These are phyloP conservation scores for Polyporus tsugae DNA, from an alignment of 1,284 basidiomycete genomes.

Conservation along the genomic window DNA sequence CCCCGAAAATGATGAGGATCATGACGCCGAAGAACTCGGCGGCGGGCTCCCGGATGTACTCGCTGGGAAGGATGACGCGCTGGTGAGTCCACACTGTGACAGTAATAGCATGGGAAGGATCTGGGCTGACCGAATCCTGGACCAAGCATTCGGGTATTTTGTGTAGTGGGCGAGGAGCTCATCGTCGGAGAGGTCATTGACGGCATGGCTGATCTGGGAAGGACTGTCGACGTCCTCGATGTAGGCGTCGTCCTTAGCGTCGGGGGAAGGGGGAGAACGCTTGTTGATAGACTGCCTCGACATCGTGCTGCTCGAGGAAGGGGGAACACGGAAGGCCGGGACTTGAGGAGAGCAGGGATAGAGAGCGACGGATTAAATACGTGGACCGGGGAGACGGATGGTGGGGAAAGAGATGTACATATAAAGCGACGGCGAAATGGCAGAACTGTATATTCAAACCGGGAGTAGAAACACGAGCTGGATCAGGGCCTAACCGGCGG, in stretches of 20 bases:
- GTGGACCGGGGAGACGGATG: constrained; percentile 1
- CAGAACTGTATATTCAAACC: not conserved
- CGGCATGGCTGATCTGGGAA: constrained; percentile 11
- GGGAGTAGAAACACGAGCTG: not conserved
- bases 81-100: constrained; percentile 11
- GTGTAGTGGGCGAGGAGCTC: constrained; percentile 39
- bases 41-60: constrained; percentile 63
- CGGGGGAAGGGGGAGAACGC: constrained; percentile 28
- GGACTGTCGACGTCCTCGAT: constrained; percentile 25
- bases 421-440: not conserved
- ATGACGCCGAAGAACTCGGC: constrained; percentile 78
- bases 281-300: constrained; percentile 18
- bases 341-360: constrained; percentile 1
- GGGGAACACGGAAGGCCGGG: constrained; percentile 15
- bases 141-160: constrained; percentile 62
- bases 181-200: constrained; percentile 14
- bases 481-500: not conserved
- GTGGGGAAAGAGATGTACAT: not conserved
- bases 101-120: constrained; percentile 1
- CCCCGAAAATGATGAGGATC: constrained; percentile 72
- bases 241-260: constrained; percentile 27
- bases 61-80: constrained; percentile 37
- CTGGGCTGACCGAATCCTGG: constrained; percentile 57
- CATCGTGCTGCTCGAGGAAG: constrained; percentile 23
- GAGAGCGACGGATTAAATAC: constrained; percentile 23